Base-by-base conservation (phyloP, 176 grass and related monocot species). In the Cymbopogon citratus region DNA sequence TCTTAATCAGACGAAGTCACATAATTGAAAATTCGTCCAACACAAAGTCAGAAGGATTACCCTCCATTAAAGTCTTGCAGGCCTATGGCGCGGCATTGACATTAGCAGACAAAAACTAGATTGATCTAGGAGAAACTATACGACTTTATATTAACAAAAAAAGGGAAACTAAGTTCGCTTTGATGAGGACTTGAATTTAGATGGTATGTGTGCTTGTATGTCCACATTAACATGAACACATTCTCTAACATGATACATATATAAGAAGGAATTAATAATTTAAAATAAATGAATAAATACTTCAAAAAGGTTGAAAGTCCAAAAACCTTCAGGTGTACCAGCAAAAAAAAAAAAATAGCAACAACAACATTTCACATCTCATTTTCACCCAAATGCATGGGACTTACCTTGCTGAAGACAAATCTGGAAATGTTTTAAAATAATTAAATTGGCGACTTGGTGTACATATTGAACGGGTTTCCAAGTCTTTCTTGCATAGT, bases 1-100 rank as follows among this genome's bases (percentile, higher is more conserved):
- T 21, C 19, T 23, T 19, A 52, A 69, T 44, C 3, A 19, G 14
- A 46, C 6, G 6, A 77, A 28, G 78, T 87, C 63, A 62, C 61
- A 69, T n/a, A 64, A 15, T 87, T 87, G 71, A 81, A 16, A 67
- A 74, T 59, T 75, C 25, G 15, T 9, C 48, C 33, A 18, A 14
- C 34, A 71, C 35, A 56, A 3, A 43, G 77, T 59, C 61, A 38
- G 79, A 79, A 27, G 12, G 16, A 34, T 54, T 33, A 46, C 27
- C 26, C 9, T 34, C 46, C 9, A 16, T 16, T 27, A 52, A 52
- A 52, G 43, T 74, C 16, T 33, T 31, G 62, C 27, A 31, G 10
- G 13, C 12, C 13, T 16, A 49, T 29, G 7, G 69, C 6, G 69
- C 14, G 43, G 48, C 70, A 26, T 29, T 73, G 26, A 14, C 69